Percentiles rank a stretch among this genome's conserved stretches.
Evolutionary conservation across 2,329 filamentous ascomycete species (phyloP).

Genomic region (Neospermospora avenae): DNA sequence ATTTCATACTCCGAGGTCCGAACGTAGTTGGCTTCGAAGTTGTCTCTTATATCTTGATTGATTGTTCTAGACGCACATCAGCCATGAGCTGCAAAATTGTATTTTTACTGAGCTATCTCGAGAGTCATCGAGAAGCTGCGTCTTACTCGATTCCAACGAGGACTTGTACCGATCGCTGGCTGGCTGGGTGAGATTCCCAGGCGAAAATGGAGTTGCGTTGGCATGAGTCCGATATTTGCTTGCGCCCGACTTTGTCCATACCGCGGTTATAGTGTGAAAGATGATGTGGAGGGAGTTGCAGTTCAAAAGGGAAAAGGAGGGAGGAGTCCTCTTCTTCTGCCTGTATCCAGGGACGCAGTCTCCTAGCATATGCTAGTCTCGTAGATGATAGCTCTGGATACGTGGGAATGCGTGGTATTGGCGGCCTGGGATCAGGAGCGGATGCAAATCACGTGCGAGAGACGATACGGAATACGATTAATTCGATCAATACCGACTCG

Average conservation of each 20-base stretch:
- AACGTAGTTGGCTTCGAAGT: not conserved
- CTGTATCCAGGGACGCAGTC: not conserved
- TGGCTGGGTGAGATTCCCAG: not conserved
- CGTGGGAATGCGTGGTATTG: not conserved
- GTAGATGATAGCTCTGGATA: not conserved
- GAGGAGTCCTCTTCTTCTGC: not conserved
- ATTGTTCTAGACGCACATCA: not conserved
- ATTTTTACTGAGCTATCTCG: not conserved
- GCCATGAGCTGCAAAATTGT: not conserved
- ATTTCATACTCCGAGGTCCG: not conserved
- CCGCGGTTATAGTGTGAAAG: not conserved
- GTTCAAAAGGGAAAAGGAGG: not conserved
- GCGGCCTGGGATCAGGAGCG: not conserved
- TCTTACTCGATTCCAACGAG: not conserved
- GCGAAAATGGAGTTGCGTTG: not conserved
- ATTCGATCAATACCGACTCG: too few relatives aligned
- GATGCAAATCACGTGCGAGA: not conserved
- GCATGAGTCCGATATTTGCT: too few relatives aligned
- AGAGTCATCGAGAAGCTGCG: not conserved
- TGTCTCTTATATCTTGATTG: not conserved
- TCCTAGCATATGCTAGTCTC: not conserved
- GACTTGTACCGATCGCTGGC: not conserved
- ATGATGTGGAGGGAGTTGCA: not conserved
- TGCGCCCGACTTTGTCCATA: not conserved
- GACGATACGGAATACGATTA: too few relatives aligned